phyloP scores from a whole-genome alignment of 2,329 filamentous ascomycete genomes.

The Microcyclosporella mali region DNA sequence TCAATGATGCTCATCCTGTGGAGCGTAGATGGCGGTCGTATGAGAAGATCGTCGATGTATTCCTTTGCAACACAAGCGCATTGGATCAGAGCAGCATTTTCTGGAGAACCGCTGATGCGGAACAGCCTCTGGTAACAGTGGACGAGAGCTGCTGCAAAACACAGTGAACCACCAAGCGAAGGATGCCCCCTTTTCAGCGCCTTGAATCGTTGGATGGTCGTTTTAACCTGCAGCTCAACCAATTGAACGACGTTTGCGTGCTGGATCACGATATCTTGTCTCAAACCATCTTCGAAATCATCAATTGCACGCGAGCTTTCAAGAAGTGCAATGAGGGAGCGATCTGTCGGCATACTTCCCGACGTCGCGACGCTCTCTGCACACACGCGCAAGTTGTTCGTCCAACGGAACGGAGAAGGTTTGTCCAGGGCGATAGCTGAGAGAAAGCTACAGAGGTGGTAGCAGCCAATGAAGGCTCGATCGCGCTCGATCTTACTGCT shows the following conservation, averaged over 20 bases:
- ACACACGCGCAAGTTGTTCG: slow-evolving; percentile 15
- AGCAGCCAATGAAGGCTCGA: slow-evolving; percentile 24
- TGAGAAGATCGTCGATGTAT: slow-evolving; percentile 24
- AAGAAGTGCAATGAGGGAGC: slow-evolving; percentile 9
- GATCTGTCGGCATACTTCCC: slow-evolving; percentile 14
- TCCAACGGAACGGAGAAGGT: slow-evolving; percentile 24
- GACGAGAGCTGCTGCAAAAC: slow-evolving; percentile 17
- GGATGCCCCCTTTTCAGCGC: slow-evolving; percentile 21
- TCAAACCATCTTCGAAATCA: slow-evolving; percentile 18
- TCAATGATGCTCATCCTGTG: slow-evolving; percentile 22
- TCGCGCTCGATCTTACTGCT: slow-evolving; percentile 15
- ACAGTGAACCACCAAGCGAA: slow-evolving; percentile 13
- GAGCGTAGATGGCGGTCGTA: slow-evolving; percentile 16
- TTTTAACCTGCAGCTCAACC: slow-evolving; percentile 16
- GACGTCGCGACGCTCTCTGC: slow-evolving; percentile 12
- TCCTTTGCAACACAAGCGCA: slow-evolving; percentile 24
- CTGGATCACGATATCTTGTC: slow-evolving; percentile 6
- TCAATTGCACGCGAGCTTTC: slow-evolving; percentile 18
- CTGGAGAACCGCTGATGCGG: slow-evolving; percentile 11
- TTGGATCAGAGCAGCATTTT: slow-evolving; percentile 21
- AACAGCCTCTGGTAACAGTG: slow-evolving; percentile 19
- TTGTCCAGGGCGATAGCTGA: slow-evolving; percentile 21
- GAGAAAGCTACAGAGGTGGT: slow-evolving; percentile 22
- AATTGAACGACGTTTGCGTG: slow-evolving; percentile 8
- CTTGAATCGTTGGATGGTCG: slow-evolving; percentile 17